Base-by-base conservation (phyloP, 257 asterid species). In the Solanum corneliomulleri region DNA sequence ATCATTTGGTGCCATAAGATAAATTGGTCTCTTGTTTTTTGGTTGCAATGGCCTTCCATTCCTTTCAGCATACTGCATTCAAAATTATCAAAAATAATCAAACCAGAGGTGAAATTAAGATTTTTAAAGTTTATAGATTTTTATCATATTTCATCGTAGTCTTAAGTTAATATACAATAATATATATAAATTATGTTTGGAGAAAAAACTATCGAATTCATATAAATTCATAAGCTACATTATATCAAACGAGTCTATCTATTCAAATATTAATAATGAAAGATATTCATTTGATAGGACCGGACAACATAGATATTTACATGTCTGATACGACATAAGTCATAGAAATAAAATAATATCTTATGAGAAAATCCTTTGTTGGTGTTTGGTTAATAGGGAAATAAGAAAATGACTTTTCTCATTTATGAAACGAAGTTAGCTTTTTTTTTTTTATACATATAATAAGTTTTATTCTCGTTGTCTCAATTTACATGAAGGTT, bases 41-140 rank as follows among this genome's bases (percentile, higher is more conserved):
- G 88, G 75, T 85, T 95, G 98, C 87, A 92, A 18, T 9, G 98
- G 98, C 85, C 98, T 92, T 6, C 94, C 94, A 45, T 95, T 95
- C 33, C 58, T 86, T 86, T 85, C 93, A 9, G 98, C 95, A 72
- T 72, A 91, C 97, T 95, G 95, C 68, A 76, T 31, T 13, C 49
- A 82, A 49, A 62, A 60, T 1, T 68, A 6, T 4, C 6, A 52
- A 7, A 9, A 39, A 35, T 5, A 23, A 20, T 35, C 3, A 69
- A 33, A 0, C 5, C 35, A 0, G 23, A 69, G 4, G 6, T 2
- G 1, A 1, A 69, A 18, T n/a, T 4, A 27, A 68, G 0, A 27
- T 14, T 27, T 25, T 13, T 27, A 6, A 68, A 68, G 4, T 66
- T 27, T 12, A 5, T 13, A 12, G 0, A 23, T n/a, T 62, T 7